These are phyloP conservation scores for Allium sativum DNA, from an alignment of 106 monocot species.

Conservation along the genomic window DNA sequence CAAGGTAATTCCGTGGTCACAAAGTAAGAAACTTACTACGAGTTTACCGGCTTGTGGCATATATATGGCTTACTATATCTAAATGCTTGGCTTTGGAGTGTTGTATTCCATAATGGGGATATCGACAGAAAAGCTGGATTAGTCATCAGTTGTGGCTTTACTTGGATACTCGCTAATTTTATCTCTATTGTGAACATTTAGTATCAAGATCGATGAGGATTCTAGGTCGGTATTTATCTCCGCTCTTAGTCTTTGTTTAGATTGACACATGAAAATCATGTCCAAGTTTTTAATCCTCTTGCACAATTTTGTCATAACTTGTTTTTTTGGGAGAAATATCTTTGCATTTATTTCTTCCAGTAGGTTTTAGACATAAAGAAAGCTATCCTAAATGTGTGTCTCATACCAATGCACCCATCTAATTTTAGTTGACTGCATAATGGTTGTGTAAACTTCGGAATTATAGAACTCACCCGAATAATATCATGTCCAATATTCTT, in stretches of 20 bases:
- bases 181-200: conserved; percentile 47
- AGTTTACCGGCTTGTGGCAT: conserved; percentile 87
- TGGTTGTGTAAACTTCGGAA: no score
- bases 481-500: no score
- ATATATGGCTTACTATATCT: conserved; percentile 79
- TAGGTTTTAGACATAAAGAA: no score
- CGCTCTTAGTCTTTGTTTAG: conserved; percentile 18
- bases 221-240: conserved; percentile 66
- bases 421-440: no score
- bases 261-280: no score
- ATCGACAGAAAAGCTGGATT: conserved; percentile 57
- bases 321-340: no score
- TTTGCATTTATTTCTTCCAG: no score
- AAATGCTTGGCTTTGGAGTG: conserved; percentile 98
- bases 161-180: conserved; percentile 61
- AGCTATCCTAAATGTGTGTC: no score
- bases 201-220: conserved; percentile 58
- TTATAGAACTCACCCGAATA: no score
- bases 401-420: no score
- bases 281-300: no score
- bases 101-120: conserved; percentile 73
- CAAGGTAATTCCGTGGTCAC: conserved; percentile 67
- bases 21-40: conserved; percentile 79
- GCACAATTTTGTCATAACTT: no score
- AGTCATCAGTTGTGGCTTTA: conserved; percentile 61